These are phyloP conservation scores for Wickerhamomyces sp. DNA, from an alignment of 1,139 yeast genomes.

Conservation along the genomic window DNA sequence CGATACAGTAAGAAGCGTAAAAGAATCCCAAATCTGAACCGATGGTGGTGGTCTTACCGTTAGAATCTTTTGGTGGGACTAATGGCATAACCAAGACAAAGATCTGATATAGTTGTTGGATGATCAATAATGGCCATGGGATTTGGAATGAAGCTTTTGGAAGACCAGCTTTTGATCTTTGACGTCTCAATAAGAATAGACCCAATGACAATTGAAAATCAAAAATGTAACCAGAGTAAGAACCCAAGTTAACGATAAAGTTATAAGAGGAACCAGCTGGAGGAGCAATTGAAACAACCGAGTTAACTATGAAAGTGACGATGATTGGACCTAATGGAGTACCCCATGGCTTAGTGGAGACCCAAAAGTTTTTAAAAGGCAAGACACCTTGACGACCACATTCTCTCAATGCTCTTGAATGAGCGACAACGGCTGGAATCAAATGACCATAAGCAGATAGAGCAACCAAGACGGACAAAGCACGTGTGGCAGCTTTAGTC, in stretches of 20 bases:
- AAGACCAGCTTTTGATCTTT: conserved; percentile 33
- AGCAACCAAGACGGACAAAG: conserved; percentile 35
- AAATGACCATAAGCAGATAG: conserved; percentile 40
- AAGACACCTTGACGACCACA: conserved; percentile 45
- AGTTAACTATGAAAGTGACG: conserved; percentile 34
- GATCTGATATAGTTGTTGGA: conserved; percentile 29
- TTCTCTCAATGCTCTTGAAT: conserved; percentile 38
- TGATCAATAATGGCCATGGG: conserved; percentile 29
- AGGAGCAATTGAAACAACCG: conserved; percentile 38
- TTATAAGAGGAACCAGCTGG: conserved; percentile 45
- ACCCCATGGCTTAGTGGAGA: conserved; percentile 37
- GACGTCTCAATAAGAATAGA: conserved; percentile 31
- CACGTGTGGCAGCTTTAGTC: conserved; percentile 29
- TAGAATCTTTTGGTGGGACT: conserved; percentile 35
- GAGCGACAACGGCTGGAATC: conserved; percentile 36
- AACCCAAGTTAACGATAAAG: conserved; percentile 31
- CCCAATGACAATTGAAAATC: conserved; percentile 34
- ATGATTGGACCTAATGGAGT: conserved; percentile 38
- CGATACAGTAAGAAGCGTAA: conserved; percentile 27
- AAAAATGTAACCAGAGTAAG: conserved; percentile 34
- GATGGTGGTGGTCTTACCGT: conserved; percentile 15
- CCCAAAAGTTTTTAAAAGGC: conserved; percentile 37
- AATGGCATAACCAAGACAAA: conserved; percentile 37
- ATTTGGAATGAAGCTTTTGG: conserved; percentile 23
- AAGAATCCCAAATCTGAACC: conserved; percentile 35